Conservation (phyloP, 2,329 filamentous ascomycete species). For the Plectosphaerella plurivora region DNA sequence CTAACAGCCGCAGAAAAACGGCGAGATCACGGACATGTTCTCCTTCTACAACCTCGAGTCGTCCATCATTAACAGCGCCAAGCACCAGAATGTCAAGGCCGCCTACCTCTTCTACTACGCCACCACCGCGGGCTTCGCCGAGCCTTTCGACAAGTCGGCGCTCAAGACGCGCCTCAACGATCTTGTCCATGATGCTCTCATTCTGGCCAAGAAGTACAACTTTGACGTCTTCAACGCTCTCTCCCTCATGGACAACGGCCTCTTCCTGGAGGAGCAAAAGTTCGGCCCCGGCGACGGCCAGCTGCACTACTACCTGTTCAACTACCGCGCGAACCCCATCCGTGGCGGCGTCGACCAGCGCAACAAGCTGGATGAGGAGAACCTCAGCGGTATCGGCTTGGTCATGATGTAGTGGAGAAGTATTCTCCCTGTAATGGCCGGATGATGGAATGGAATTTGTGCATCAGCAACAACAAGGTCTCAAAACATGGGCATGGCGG, state of each 20-base stretch:
- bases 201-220: constrained; percentile 75
- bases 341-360: constrained; percentile 76
- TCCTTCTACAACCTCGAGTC: constrained; percentile 96
- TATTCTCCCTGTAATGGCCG: no score
- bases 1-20: constrained; percentile 38
- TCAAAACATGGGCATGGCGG: not conserved
- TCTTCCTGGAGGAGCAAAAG: constrained; percentile 91
- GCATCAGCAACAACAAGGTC: no score
- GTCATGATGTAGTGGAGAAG: constrained; percentile 58
- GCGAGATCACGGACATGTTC: constrained; percentile 92
- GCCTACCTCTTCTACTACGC: constrained; percentile 98
- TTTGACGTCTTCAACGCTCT: constrained; percentile 98
- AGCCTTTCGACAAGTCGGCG: constrained; percentile 47
- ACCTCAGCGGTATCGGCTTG: constrained; percentile 82
- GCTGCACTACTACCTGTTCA: constrained; percentile 96
- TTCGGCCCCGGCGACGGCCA: constrained; percentile 93
- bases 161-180: constrained; percentile 77
- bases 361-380: constrained; percentile 72
- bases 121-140: constrained; percentile 68
- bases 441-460: no score
- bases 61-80: constrained; percentile 77
- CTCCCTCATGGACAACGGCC: constrained; percentile 85
- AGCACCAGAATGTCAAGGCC: constrained; percentile 75
- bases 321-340: constrained; percentile 86
- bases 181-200: constrained; percentile 79